Evolutionary conservation across 805 yeast species (phyloP).

Genomic region (Kodamaea neixiangensis): DNA sequence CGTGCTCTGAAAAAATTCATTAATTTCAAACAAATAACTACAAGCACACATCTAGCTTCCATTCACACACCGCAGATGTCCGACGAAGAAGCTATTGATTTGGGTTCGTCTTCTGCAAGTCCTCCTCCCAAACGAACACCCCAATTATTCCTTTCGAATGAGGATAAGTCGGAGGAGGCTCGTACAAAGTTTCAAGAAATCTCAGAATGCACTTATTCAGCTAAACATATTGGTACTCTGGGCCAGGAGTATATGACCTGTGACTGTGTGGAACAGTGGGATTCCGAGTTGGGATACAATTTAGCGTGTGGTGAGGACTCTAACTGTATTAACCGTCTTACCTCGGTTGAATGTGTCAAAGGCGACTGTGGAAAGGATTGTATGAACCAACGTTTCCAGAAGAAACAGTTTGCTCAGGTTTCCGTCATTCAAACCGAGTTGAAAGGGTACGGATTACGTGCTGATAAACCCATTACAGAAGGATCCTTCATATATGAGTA

Average conservation of each 20-base stretch:
- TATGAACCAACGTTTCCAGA: constrained; percentile 87
- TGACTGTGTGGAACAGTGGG: constrained; percentile 70
- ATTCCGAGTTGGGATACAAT: constrained; percentile 36
- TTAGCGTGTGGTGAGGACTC: constrained; percentile 82
- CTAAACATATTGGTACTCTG: constrained; percentile 63
- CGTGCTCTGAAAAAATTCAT: not conserved
- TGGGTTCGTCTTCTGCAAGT: not conserved
- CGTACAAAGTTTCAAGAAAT: constrained; percentile 55
- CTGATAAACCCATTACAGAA: constrained; percentile 56
- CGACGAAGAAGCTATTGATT: constrained; percentile 4
- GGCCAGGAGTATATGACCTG: constrained; percentile 88
- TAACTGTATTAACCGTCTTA: constrained; percentile 88
- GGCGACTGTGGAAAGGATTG: constrained; percentile 62
- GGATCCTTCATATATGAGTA: constrained; percentile 86
- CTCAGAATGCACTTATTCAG: constrained; percentile 60
- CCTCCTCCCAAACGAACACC: constrained; percentile 1
- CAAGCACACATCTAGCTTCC: not conserved
- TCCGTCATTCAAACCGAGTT: constrained; percentile 78
- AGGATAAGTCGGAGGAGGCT: constrained; percentile 73
- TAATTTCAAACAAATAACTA: not conserved
- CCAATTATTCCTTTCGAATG: constrained; percentile 39
- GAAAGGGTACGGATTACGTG: constrained; percentile 90
- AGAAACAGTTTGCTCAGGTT: constrained; percentile 68
- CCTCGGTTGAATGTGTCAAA: constrained; percentile 87
- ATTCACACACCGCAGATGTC: constrained; percentile 2